Conservation (phyloP, 257 asterid genomes). For the Solanum pinnatisectum region DNA sequence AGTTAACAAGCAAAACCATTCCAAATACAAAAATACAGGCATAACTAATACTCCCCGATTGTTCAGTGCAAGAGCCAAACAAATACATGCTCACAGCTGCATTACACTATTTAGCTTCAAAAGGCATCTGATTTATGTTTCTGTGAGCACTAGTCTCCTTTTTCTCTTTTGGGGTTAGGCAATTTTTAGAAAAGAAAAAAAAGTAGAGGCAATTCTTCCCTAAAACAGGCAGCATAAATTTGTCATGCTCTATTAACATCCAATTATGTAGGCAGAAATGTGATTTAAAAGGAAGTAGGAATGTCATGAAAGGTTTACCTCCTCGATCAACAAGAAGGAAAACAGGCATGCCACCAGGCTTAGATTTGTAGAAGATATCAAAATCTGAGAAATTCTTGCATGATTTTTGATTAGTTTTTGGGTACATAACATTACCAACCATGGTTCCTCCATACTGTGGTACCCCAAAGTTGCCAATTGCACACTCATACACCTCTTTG, state of each 20-base stretch:
- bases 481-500: constrained; percentile 65
- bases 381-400: constrained; percentile 46
- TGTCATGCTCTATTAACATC: not conserved
- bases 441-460: constrained; percentile 91
- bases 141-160: not conserved
- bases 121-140: not conserved
- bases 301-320: constrained; percentile 30
- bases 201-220: not conserved
- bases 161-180: not conserved
- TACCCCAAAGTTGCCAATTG: constrained; percentile 96
- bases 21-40: not conserved
- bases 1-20: not conserved
- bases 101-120: not conserved
- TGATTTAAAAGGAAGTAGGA: not conserved
- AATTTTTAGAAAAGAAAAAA: not conserved
- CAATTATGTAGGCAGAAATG: not conserved
- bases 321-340: constrained; percentile 88
- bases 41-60: not conserved
- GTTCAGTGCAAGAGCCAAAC: not conserved
- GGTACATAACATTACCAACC: constrained; percentile 71
- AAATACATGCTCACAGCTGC: not conserved
- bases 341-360: constrained; percentile 78
- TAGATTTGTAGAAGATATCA: constrained; percentile 44
- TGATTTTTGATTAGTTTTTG: constrained; percentile 62
- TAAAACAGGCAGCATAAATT: not conserved